Base-by-base conservation (phyloP, 768 basidiomycete genomes). In the Dentipellis fragilis region DNA sequence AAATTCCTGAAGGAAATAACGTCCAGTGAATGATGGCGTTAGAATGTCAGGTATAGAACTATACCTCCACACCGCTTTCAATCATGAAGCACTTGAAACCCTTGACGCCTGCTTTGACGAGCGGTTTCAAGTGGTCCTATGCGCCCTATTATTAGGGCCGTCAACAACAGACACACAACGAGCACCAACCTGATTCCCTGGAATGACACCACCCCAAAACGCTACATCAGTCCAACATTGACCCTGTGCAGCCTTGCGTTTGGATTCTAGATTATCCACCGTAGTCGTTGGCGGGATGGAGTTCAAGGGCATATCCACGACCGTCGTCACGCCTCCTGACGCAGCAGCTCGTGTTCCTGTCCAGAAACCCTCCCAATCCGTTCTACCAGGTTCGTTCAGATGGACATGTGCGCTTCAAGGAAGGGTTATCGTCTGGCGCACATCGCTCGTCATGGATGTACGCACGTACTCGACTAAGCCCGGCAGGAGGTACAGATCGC, bases 41-140 rank as follows among this genome's bases (percentile, higher is more conserved):
- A 17, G 21, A 4, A 14, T 11, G 39, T 19, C 3, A 19, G 40
- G 36, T 19, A 19, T 16, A 23, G 11, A 37, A 29, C 64, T 74
- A 50, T 63, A 93, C 94, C 58, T 96, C 88, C 16, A 98, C 94
- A 22, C 96, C 95, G 64, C 93, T 95, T 61, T 95, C 87, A 58
- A 94, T 93, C 61, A 97, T 72, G 69, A 97, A 98, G 67, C 93
- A 96, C 68, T 98, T 97, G 77, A 97, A 97, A 0, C 95, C 95
- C 71, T 86, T 89, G 34, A 96, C 88, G 6, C 96, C 94, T 35
- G 80, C 80, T 34, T 79, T 67, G 12, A 94, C 72, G 45, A 98
- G 74, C n/a, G 85, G 82, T 55, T 75, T 76, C 46, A 99, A 78
- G 62, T 94, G 78, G 45, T 68, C 66, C 91, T 94, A 59, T 46